Conservation (phyloP, 2,329 filamentous ascomycete species). For the Gaeumannomyces tritici region DNA sequence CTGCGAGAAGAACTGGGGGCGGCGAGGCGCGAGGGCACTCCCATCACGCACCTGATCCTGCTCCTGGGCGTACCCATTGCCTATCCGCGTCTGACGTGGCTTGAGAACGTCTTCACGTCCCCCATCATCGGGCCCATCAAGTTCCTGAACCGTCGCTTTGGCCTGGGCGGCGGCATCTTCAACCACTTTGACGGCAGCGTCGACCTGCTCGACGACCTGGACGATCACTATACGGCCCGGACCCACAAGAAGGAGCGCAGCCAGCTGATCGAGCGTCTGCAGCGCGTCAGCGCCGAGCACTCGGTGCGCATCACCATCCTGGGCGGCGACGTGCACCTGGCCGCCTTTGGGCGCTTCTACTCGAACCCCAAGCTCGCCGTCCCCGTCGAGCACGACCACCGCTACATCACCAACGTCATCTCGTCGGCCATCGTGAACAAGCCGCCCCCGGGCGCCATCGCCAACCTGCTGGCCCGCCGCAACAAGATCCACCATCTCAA, state of each 20-base stretch:
- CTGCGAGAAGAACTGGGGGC: slow-evolving; percentile 60
- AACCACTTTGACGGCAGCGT: slow-evolving; percentile 92
- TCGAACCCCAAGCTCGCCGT: slow-evolving; percentile 74
- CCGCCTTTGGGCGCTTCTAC: slow-evolving; percentile 89
- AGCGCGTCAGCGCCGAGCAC: slow-evolving; percentile 74
- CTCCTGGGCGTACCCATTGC: slow-evolving; percentile 81
- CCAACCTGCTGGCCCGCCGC: slow-evolving; percentile 80
- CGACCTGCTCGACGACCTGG: slow-evolving; percentile 83
- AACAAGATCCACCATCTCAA: slow-evolving; percentile 73
- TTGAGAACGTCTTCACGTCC: slow-evolving; percentile 81
- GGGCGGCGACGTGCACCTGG: slow-evolving; percentile 87
- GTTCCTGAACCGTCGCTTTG: slow-evolving; percentile 83
- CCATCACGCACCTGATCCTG: slow-evolving; percentile 81
- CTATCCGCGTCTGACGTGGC: slow-evolving; percentile 89
- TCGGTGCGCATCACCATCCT: slow-evolving; percentile 87
- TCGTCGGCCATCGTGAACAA: slow-evolving; percentile 96
- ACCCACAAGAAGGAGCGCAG: slow-evolving; percentile 87
- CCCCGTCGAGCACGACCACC: slow-evolving; percentile 70
- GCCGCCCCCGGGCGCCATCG: slow-evolving; percentile 77
- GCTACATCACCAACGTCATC: slow-evolving; percentile 92
- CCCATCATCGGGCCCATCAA: slow-evolving; percentile 83
- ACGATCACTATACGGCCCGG: slow-evolving; percentile 91
- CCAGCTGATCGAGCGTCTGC: slow-evolving; percentile 68
- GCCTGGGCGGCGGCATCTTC: slow-evolving; percentile 74
- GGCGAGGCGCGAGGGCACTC: slow-evolving; percentile 57